A percentile compares a stretch with the other conserved stretches of the same genome.
phyloP scores from a whole-genome alignment of 768 basidiomycete genomes.

The Chalciporus sphaerocephalus region DNA sequence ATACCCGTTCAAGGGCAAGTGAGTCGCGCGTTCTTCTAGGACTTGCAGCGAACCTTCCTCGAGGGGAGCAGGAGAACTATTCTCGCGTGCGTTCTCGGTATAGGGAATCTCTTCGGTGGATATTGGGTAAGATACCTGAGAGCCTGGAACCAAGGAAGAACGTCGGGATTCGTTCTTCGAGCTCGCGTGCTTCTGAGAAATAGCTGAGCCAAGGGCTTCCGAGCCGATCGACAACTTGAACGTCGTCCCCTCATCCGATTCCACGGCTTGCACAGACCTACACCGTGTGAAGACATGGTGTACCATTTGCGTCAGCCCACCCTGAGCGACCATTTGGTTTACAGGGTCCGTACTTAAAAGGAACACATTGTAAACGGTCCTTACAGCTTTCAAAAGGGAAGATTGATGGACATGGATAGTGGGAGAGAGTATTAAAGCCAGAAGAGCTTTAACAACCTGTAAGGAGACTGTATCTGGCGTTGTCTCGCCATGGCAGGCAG shows the following conservation, averaged over 20 bases:
- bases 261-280: conserved; percentile 32
- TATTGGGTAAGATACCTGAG: background rate
- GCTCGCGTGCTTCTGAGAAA: conserved; percentile 2
- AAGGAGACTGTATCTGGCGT: conserved; percentile 89
- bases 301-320: conserved; percentile 96
- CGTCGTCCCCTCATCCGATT: conserved; percentile 15
- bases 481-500: conserved; percentile 82
- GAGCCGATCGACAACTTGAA: conserved; percentile 20
- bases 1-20: conserved; percentile 3
- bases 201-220: conserved; percentile 15
- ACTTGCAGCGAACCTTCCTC: conserved; percentile 2
- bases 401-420: conserved; percentile 92
- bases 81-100: conserved; percentile 1
- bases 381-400: conserved; percentile 88
- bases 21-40: background rate
- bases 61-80: background rate
- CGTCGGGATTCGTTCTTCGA: conserved; percentile 9
- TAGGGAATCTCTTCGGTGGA: background rate
- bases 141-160: conserved; percentile 8
- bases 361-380: conserved; percentile 98
- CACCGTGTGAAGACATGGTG: conserved; percentile 92
- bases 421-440: conserved; percentile 83
- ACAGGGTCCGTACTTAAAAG: conserved; percentile 84
- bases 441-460: conserved; percentile 93
- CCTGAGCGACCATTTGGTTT: conserved; percentile 98